Conservation (phyloP, 2,329 filamentous ascomycete genomes). For the Amphichorda felina region DNA sequence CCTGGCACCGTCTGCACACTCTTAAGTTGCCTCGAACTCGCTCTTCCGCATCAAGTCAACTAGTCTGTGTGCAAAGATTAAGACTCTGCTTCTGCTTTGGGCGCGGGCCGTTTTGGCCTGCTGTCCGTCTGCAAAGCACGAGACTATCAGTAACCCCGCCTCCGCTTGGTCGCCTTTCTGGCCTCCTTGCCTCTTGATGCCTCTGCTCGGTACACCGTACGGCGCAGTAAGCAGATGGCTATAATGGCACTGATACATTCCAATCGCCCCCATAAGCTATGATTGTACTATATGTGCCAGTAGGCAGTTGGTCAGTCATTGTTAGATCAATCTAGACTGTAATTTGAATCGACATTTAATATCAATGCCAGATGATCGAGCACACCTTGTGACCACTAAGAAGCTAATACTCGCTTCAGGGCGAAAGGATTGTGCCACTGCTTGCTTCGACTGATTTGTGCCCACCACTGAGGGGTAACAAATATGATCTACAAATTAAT, state of each 20-base stretch:
- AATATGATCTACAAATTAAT: no score
- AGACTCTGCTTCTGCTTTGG: slow-evolving; percentile 30
- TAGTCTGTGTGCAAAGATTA: slow-evolving; percentile 92
- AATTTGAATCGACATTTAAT: no score
- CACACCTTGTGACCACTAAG: no score
- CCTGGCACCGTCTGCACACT: slow-evolving; percentile 54
- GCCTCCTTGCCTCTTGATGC: slow-evolving; percentile 15
- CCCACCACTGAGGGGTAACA: no score
- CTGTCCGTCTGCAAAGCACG: slow-evolving; percentile 13
- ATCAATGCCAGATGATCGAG: no score
- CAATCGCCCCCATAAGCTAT: no score
- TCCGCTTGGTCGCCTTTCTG: slow-evolving; percentile 11
- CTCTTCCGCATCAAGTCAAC: slow-evolving; percentile 78
- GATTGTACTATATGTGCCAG: background rate
- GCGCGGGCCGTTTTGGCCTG: slow-evolving; percentile 39
- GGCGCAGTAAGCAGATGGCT: background rate
- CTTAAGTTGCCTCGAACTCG: slow-evolving; percentile 81
- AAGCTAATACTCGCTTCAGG: no score
- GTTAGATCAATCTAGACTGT: no score
- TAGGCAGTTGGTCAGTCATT: no score
- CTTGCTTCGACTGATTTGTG: no score
- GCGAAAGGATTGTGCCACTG: no score
- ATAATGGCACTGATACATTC: slow-evolving; percentile 1
- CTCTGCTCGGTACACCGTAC: slow-evolving; percentile 19
- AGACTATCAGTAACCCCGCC: slow-evolving; percentile 16